Evolutionary conservation across 2,329 filamentous ascomycete species (phyloP), one percentile per base, ranked within the genome.

Genomic region (Claviceps fusiformis): DNA sequence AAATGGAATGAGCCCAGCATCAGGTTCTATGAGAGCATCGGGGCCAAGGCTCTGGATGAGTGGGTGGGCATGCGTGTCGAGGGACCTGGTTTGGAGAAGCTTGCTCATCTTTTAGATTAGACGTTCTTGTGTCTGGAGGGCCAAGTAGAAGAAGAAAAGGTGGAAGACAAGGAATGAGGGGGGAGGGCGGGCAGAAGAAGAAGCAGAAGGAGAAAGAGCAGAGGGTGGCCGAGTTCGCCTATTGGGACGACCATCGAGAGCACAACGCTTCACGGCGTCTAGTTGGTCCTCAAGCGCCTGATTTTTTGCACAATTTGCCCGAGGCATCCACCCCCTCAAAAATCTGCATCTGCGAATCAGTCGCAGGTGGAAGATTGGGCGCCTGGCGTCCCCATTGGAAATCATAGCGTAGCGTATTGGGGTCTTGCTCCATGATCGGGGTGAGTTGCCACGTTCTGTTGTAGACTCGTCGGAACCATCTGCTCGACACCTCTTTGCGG

Each of bases 1-100:
- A 92, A 88, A 72, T 95, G 90, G 90, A 97, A 97, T 66, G 81
- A 88, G 74, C 87, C 89, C 8, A 91, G 86, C 67, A 87, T 97
- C 72, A 76, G 83, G 62, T 96, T 97, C 65, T 97, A 97, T 67
- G 76, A 84, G 69, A 77, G 74, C 57, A 78, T 84, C 53, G 87
- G 88, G 1, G 87, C 87, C 1, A 75, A 71, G 61, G 72, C 74
- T 60, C 82, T 85, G 83, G 73, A 75, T 58, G 84, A 86, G 56
- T 92, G 87, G 87, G 78, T 88, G 17, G 81, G 80, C 2, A 83
- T 92, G 80, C 78, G 87, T 39, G 82, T 90, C 1, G 86, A 90
- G 56, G 80, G 83, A 3, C 79, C 86, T 17, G 79, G 71, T 0
- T 65, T 92, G 68, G 71, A 67, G 33, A 83, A 78, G 70, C 66